These are phyloP conservation scores for Colletotrichum higginsianum DNA, from an alignment of 2,329 filamentous ascomycete genomes.

Conservation along the genomic window DNA sequence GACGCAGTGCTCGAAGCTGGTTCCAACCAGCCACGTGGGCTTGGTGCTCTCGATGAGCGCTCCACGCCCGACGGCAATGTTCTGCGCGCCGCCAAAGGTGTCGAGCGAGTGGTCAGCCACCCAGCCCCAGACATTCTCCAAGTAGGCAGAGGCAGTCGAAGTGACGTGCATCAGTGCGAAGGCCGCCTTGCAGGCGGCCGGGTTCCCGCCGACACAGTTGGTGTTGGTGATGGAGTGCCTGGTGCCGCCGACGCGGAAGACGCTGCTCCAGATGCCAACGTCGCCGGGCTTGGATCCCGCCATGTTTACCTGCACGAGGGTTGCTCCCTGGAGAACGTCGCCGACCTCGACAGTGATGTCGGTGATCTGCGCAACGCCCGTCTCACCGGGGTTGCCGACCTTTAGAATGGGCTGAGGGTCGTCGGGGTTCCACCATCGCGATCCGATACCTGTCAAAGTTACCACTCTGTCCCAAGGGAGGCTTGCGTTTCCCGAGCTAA, in stretches of 20 bases:
- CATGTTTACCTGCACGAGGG: slow-evolving; percentile 66
- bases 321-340: slow-evolving; percentile 58
- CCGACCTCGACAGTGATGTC: slow-evolving; percentile 68
- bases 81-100: slow-evolving; percentile 51
- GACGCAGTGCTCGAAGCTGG: slow-evolving; percentile 64
- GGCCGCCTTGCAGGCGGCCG: slow-evolving; percentile 61
- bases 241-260: slow-evolving; percentile 63
- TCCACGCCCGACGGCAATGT: slow-evolving; percentile 63
- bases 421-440: slow-evolving; percentile 58
- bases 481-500: background rate
- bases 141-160: slow-evolving; percentile 61
- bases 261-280: slow-evolving; percentile 65
- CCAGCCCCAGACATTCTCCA: slow-evolving; percentile 69
- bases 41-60: slow-evolving; percentile 61
- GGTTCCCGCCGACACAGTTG: slow-evolving; percentile 52
- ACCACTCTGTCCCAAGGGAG: background rate
- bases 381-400: slow-evolving; percentile 66
- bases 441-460: slow-evolving; percentile 54
- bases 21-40: slow-evolving; percentile 68
- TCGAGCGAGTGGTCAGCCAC: slow-evolving; percentile 66
- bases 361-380: slow-evolving; percentile 64
- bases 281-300: slow-evolving; percentile 61
- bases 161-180: slow-evolving; percentile 66
- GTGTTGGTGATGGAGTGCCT: slow-evolving; percentile 55
- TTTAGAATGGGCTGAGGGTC: slow-evolving; percentile 64